A percentile compares a stretch with the other conserved stretches of the same genome.
phyloP scores from a whole-genome alignment of 352 stramenopile genomes.

The Plasmopara viticola region DNA sequence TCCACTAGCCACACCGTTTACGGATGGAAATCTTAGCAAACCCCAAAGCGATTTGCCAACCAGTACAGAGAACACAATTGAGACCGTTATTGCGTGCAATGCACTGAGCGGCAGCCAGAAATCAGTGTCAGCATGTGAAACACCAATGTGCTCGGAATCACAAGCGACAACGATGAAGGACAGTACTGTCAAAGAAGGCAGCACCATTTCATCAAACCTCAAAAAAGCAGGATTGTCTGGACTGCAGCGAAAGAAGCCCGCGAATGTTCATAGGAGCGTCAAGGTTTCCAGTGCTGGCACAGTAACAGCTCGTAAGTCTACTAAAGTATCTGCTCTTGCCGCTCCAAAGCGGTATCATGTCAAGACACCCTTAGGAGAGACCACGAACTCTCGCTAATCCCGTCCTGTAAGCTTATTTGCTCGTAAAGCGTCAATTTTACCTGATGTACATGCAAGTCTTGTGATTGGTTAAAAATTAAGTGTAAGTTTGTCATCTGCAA shows the following conservation, averaged over 20 bases:
- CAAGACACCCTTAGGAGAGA: conserved; percentile 29
- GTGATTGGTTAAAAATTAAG: conserved; percentile 27
- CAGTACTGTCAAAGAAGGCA: conserved; percentile 3
- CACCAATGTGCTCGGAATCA: neutral
- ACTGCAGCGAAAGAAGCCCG: conserved; percentile 21
- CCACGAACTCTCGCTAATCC: conserved; percentile 11
- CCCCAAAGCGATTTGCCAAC: conserved; percentile 3
- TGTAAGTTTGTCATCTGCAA: conserved; percentile 20
- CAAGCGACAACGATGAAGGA: conserved; percentile 8
- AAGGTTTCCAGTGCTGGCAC: conserved; percentile 11
- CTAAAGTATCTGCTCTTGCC: conserved; percentile 23
- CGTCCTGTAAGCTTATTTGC: conserved; percentile 21
- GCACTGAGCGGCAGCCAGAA: conserved; percentile 14
- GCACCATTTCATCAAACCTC: conserved; percentile 18
- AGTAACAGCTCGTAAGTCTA: conserved; percentile 9
- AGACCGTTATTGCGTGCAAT: neutral
- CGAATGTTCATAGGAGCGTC: conserved; percentile 11
- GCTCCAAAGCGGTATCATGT: conserved; percentile 28
- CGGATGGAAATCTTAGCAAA: conserved; percentile 3
- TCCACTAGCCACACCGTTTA: neutral
- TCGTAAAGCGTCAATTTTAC: conserved; percentile 15
- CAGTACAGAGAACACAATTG: neutral
- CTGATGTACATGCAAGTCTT: conserved; percentile 7
- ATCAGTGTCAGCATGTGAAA: conserved; percentile 5
- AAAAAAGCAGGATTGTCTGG: conserved; percentile 7